Conservation (phyloP, 225 moss, liverwort and hornwort species). For the Straminergon stramineum region DNA sequence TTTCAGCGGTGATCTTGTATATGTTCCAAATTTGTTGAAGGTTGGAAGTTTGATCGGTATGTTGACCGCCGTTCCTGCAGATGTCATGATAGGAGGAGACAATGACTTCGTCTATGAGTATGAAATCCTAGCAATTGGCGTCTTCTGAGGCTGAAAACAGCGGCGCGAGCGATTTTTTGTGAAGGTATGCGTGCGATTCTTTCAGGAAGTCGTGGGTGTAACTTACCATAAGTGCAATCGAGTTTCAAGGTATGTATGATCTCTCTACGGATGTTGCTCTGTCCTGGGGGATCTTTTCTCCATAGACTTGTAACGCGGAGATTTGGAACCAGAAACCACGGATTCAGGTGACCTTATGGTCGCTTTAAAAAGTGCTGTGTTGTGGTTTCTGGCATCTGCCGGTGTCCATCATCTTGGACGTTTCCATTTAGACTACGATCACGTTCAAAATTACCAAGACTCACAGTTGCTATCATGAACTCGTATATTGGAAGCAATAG, state of each 20-base stretch:
- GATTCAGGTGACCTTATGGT: background rate
- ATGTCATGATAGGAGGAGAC: background rate
- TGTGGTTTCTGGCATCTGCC: background rate
- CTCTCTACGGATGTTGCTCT: background rate
- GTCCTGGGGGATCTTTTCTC: background rate
- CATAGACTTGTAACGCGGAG: background rate
- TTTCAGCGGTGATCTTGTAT: background rate
- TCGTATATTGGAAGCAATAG: background rate
- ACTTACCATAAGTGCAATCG: background rate
- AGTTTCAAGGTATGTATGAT: constrained; percentile 20
- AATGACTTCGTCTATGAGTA: background rate
- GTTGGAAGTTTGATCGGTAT: background rate
- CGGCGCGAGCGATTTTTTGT: background rate
- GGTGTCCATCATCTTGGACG: background rate
- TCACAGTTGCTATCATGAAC: background rate
- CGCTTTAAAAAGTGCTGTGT: background rate
- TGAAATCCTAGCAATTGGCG: background rate
- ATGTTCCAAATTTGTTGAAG: background rate
- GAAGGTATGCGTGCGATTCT: background rate
- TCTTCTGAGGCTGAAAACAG: background rate
- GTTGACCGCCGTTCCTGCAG: background rate
- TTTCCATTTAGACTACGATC: background rate
- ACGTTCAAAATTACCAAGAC: background rate
- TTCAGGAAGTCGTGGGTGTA: constrained; percentile 3
- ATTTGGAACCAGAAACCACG: background rate